phyloP scores from a whole-genome alignment of 2,329 filamentous ascomycete genomes.

The Cryphonectria radicalis region DNA sequence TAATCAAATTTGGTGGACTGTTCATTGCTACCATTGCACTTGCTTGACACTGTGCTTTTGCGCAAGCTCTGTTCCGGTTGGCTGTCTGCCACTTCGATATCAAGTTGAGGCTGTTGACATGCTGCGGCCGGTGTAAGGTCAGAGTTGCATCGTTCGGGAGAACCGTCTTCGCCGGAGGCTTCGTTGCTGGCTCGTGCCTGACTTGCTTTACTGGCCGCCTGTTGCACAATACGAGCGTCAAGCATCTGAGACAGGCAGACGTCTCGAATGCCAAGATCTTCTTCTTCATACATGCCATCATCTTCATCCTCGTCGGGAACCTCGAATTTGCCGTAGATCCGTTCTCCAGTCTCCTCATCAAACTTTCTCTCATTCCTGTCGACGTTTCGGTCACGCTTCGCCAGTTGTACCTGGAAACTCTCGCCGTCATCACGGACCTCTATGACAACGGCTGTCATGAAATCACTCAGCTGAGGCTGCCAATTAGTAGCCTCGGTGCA shows the following conservation, averaged over 20 bases:
- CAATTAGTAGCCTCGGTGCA: conserved; percentile 66
- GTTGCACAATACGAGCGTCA: conserved; percentile 67
- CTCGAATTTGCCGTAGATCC: conserved; percentile 80
- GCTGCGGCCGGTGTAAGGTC: background rate
- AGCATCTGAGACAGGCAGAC: conserved; percentile 66
- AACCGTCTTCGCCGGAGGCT: background rate
- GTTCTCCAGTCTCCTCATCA: conserved; percentile 69
- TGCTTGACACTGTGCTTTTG: conserved; percentile 14
- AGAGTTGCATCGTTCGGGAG: background rate
- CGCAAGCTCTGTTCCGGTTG: conserved; percentile 16
- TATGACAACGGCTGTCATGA: conserved; percentile 69
- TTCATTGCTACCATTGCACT: conserved; percentile 35
- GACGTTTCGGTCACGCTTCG: conserved; percentile 66
- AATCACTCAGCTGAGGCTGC: conserved; percentile 64
- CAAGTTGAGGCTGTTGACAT: conserved; percentile 1
- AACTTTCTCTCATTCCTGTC: conserved; percentile 61
- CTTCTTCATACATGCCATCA: conserved; percentile 52
- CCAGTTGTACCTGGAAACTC: conserved; percentile 65
- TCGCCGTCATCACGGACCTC: conserved; percentile 55
- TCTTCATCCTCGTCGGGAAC: conserved; percentile 67
- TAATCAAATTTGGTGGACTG: conserved; percentile 15
- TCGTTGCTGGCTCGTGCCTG: background rate
- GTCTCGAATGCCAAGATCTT: conserved; percentile 64
- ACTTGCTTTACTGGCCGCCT: conserved; percentile 38
- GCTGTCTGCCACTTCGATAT: conserved; percentile 24